These are phyloP conservation scores for Piromyces sp. DNA, from an alignment of 192 early-diverging fungal genomes.

Conservation along the genomic window DNA sequence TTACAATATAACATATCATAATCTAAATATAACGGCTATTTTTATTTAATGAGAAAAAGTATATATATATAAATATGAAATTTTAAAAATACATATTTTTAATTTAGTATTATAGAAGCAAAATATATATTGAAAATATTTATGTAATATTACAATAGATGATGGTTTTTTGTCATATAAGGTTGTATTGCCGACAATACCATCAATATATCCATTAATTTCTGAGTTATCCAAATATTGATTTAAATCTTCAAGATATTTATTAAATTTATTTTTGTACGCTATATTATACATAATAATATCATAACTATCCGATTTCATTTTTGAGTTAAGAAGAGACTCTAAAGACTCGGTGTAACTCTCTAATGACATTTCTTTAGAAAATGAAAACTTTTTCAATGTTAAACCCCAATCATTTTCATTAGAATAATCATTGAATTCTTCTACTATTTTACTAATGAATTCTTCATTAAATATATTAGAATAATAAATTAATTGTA, in stretches of 20 bases:
- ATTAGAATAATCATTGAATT: neutral
- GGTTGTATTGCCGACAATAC: neutral
- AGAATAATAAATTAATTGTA: no score
- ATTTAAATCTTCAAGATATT: neutral
- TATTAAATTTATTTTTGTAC: neutral
- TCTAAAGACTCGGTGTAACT: neutral
- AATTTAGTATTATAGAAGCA: no score
- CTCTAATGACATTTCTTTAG: neutral
- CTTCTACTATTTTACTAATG: no score
- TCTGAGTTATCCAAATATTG: neutral
- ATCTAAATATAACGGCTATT: neutral
- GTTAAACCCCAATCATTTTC: neutral
- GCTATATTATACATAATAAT: neutral
- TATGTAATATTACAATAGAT: neutral
- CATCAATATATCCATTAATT: neutral
- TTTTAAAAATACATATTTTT: no score
- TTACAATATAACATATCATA: neutral
- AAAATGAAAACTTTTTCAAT: neutral
- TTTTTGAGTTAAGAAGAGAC: neutral
- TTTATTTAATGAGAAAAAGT: no score
- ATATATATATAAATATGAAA: no score
- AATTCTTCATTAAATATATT: no score
- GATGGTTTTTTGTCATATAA: neutral
- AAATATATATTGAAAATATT: no score
- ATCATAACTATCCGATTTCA: neutral